Conservation (phyloP, 2,329 filamentous ascomycete species). For the Podosphaera leucotricha region DNA sequence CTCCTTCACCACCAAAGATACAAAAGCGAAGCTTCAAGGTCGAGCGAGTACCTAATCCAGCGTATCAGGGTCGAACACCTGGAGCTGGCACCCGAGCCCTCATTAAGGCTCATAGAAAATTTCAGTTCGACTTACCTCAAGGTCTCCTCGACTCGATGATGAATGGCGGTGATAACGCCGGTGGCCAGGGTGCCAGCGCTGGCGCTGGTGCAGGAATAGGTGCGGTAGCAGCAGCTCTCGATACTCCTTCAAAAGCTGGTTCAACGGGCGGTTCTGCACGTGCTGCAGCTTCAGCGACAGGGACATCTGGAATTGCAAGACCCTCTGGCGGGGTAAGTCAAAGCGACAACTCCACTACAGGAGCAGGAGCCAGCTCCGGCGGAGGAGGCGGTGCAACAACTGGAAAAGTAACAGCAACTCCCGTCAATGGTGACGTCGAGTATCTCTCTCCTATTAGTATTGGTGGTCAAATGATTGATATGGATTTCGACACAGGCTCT, state of each 20-base stretch:
- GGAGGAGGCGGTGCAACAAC: constrained; percentile 7
- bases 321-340: not conserved
- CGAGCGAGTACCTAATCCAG: constrained; percentile 16
- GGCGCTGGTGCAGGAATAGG: constrained; percentile 1
- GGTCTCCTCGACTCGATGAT: constrained; percentile 19
- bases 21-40: constrained; percentile 16
- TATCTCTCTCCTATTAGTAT: constrained; percentile 12
- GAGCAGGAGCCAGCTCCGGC: constrained; percentile 8
- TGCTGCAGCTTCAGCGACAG: constrained; percentile 4
- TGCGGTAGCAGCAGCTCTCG: not conserved
- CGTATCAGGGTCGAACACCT: constrained; percentile 19
- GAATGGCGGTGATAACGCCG: constrained; percentile 1
- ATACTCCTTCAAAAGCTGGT: not conserved
- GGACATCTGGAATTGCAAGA: not conserved
- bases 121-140: constrained; percentile 27
- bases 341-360: constrained; percentile 11
- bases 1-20: constrained; percentile 24
- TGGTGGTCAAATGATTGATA: constrained; percentile 14
- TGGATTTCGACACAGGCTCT: constrained; percentile 17
- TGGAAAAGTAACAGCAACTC: constrained; percentile 39
- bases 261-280: constrained; percentile 1
- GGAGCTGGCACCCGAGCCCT: constrained; percentile 24
- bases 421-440: constrained; percentile 22
- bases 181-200: not conserved
- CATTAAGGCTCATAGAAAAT: constrained; percentile 45